Percentiles rank a stretch among this genome's conserved stretches.
Evolutionary conservation across 805 yeast species (phyloP).

Genomic region (Wickerhamiella bombiphila): DNA sequence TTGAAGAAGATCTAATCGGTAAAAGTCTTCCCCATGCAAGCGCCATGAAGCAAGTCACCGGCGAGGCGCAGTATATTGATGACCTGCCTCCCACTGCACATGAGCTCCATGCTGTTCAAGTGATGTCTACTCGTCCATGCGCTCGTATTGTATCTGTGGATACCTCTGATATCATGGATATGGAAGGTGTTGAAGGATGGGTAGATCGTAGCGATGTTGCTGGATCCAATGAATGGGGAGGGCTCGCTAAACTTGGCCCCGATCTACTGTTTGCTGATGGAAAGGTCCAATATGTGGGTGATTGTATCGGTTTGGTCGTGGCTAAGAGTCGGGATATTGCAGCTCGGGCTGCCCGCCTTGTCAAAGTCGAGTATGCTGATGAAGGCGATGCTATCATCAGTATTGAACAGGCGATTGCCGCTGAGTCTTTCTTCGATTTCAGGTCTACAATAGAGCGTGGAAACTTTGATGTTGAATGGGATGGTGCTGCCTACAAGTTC

Average conservation of each 20-base stretch:
- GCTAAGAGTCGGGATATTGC: constrained; percentile 30
- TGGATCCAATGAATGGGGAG: constrained; percentile 29
- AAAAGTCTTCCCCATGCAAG: constrained; percentile 31
- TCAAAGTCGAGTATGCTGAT: constrained; percentile 31
- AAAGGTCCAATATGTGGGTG: constrained; percentile 30
- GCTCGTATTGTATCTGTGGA: constrained; percentile 32
- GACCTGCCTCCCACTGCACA: constrained; percentile 30
- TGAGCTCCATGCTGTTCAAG: constrained; percentile 33
- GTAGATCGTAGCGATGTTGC: constrained; percentile 30
- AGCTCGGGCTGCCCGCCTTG: constrained; percentile 29
- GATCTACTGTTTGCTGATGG: constrained; percentile 33
- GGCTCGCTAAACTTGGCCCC: constrained; percentile 26
- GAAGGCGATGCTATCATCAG: constrained; percentile 27
- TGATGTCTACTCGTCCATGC: constrained; percentile 30
- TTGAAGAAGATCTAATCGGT: constrained; percentile 28
- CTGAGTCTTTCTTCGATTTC: constrained; percentile 28
- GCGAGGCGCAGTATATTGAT: constrained; percentile 33
- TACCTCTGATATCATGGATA: constrained; percentile 25
- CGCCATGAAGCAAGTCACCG: constrained; percentile 34
- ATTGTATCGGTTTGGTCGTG: constrained; percentile 30
- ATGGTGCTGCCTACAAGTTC: constrained; percentile 22
- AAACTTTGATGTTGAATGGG: constrained; percentile 28
- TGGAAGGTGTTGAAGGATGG: constrained; percentile 32
- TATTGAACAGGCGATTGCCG: constrained; percentile 31
- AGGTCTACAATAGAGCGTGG: constrained; percentile 27